Conservation (phyloP, 73 alveolate species). For the Paramecium pentaurelia region DNA sequence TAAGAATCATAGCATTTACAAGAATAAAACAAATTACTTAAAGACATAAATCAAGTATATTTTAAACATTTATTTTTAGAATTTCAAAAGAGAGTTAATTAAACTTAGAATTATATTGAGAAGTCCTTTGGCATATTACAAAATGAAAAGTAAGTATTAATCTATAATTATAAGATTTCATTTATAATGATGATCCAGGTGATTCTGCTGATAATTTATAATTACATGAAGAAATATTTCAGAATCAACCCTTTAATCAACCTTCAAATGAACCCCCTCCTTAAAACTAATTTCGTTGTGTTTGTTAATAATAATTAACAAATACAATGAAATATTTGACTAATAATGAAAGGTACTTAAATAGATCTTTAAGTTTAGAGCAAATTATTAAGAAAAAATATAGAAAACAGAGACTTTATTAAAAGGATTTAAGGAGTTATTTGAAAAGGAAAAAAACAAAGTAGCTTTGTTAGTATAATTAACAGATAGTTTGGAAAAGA, state of each 20-base stretch:
- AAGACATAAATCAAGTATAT: background rate
- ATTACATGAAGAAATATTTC: background rate
- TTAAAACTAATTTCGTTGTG: background rate
- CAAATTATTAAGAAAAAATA: background rate
- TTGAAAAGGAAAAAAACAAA: conserved; percentile 36
- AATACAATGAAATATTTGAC: background rate
- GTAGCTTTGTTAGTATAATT: background rate
- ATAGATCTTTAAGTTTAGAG: background rate
- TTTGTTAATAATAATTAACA: background rate
- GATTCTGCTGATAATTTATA: background rate
- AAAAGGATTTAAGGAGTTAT: conserved; percentile 38
- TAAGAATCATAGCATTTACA: background rate
- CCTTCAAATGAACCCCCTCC: background rate
- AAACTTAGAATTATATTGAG: background rate
- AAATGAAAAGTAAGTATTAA: conserved; percentile 10
- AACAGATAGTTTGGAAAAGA: background rate
- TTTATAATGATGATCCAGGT: conserved; percentile 10
- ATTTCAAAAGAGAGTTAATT: background rate
- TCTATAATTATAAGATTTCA: background rate
- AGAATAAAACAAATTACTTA: background rate
- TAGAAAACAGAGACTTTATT: background rate
- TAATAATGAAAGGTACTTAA: conserved; percentile 12
- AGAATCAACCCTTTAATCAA: background rate
- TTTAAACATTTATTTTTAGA: background rate
- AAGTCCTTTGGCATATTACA: conserved; percentile 31